These are phyloP conservation scores for Saccharomycopsis sp. DNA, from an alignment of 805 yeast species.

Conservation along the genomic window DNA sequence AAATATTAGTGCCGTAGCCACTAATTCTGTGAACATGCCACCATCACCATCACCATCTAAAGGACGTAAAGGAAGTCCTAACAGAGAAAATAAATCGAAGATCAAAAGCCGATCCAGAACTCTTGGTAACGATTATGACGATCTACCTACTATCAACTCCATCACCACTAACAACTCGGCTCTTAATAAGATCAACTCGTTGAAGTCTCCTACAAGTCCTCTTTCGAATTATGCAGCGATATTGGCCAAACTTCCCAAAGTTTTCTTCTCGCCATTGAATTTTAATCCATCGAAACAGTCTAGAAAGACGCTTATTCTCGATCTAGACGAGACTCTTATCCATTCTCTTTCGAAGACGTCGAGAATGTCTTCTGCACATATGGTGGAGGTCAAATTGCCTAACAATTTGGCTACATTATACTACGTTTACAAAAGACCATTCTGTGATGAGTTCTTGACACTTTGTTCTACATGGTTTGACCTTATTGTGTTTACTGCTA, in stretches of 20 bases:
- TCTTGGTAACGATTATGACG: conserved; percentile 14
- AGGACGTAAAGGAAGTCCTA: not conserved
- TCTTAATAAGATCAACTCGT: conserved; percentile 5
- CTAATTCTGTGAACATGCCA: conserved; percentile 23
- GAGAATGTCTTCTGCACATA: conserved; percentile 43
- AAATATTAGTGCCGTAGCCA: conserved; percentile 12
- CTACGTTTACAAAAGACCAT: conserved; percentile 88
- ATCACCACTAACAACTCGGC: conserved; percentile 10
- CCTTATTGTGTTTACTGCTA: conserved; percentile 88
- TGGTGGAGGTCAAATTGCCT: conserved; percentile 73
- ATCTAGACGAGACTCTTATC: conserved; percentile 89
- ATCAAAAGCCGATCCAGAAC: conserved; percentile 17
- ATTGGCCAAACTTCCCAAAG: conserved; percentile 34
- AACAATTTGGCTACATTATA: conserved; percentile 73
- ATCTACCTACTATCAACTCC: conserved; percentile 17
- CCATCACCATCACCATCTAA: not conserved
- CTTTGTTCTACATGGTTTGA: conserved; percentile 84
- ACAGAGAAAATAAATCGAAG: not conserved
- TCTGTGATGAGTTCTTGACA: conserved; percentile 75
- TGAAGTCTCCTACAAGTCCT: conserved; percentile 22
- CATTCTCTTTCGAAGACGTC: conserved; percentile 74
- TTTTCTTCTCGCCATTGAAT: conserved; percentile 35
- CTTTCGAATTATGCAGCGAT: conserved; percentile 23
- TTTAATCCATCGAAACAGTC: conserved; percentile 34
- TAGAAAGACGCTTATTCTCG: conserved; percentile 73